These are phyloP conservation scores for Corylus avellana DNA, from an alignment of 306 rosid genomes.

Conservation along the genomic window DNA sequence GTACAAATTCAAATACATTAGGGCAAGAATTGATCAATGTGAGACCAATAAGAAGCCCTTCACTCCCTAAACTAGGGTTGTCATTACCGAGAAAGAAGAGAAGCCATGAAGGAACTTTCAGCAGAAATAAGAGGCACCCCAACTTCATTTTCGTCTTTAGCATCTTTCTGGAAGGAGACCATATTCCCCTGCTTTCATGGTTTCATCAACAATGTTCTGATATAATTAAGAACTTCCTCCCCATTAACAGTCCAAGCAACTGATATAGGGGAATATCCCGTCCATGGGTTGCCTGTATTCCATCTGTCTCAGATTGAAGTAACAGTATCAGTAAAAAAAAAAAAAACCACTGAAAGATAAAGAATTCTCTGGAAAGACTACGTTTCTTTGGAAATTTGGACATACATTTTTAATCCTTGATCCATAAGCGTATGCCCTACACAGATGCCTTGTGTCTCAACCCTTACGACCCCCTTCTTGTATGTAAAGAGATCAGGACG, in stretches of 20 bases:
- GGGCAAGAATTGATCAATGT: constrained; percentile 10
- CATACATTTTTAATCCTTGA: constrained; percentile 87
- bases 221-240: constrained; percentile 53
- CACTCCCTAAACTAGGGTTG: constrained; percentile 22
- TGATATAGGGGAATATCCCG: constrained; percentile 75
- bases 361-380: constrained; percentile 1
- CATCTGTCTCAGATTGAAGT: constrained; percentile 49
- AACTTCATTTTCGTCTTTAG: constrained; percentile 19
- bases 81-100: constrained; percentile 22
- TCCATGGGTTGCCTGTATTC: constrained; percentile 88
- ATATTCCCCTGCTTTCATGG: constrained; percentile 45
- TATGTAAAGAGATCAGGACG: constrained; percentile 91
- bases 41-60: constrained; percentile 21
- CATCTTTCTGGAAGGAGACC: constrained; percentile 6
- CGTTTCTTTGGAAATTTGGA: constrained; percentile 8
- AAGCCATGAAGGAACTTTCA: constrained; percentile 14
- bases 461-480: constrained; percentile 90
- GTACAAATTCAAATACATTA: constrained; percentile 21
- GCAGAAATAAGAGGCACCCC: constrained; percentile 12
- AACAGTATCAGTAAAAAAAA: background rate
- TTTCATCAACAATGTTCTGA: constrained; percentile 57
- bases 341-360: background rate
- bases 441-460: constrained; percentile 92
- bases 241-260: constrained; percentile 92
- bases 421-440: constrained; percentile 91